Base-by-base conservation (phyloP, 306 rosid species). In the Cucurbita maxima region DNA sequence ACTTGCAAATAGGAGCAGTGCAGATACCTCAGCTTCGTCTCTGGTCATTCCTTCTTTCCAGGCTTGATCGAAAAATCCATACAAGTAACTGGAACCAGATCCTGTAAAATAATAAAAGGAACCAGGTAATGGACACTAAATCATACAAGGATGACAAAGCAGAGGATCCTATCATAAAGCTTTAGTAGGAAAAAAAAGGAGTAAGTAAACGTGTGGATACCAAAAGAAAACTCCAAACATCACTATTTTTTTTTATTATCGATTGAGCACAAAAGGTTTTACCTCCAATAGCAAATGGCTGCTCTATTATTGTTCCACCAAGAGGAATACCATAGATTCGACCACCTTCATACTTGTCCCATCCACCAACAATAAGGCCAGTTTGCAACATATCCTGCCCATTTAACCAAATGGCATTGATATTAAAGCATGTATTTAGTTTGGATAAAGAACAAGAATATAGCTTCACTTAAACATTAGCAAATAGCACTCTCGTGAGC, bases 31-130 rank as follows among this genome's bases (percentile, higher is more conserved):
- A 36, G 99, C 97, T 84, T 95, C 99, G 7, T 95, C 97, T 83
- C 84, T 89, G 75, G 91, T 95, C 99, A 89, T 91, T 81, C 96
- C 99, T 57, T 95, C 97, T 84, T 72, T 95, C 99, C 99, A 95
- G 18, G 88, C 99, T 80, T 95, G 97, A 75, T 91, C 99, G 55
- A 88, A 91, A 83, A 95, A 95, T 2, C 97, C 99, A 77, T 91
- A 95, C 82, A 95, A 81, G 81, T 91, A 95, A 84, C 97, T 95
- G 76, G 97, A 95, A 62, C 99, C 99, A 80, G 99, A 95, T 71
- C 99, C 99, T 95, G 84, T 52, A 50, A 68, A 47, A 78, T 69
- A 76, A 69, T 8, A 37, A 45, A 58, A 10, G 53, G 41, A 19
- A 75, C 55, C 55, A 34, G 38, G 67, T 40, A 11, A 73, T 2